Conservation (phyloP, 2,329 filamentous ascomycete species). For the Beauveria asiatica region DNA sequence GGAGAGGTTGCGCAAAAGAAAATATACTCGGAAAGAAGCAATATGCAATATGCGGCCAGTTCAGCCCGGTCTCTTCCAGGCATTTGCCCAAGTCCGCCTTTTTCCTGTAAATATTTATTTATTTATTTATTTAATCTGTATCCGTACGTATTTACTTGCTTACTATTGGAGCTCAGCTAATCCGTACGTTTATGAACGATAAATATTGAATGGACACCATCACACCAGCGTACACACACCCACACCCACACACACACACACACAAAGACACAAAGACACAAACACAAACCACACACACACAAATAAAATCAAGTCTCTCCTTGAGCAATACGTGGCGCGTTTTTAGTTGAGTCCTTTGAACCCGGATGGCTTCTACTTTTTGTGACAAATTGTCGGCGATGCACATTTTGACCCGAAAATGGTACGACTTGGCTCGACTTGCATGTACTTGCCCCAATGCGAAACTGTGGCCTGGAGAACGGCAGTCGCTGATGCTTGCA, state of each 20-base stretch:
- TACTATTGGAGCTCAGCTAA: no score
- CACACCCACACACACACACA: no score
- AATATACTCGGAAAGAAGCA: neutral
- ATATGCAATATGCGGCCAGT: neutral
- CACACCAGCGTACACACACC: neutral
- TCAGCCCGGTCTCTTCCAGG: neutral
- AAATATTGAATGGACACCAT: neutral
- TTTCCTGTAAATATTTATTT: no score
- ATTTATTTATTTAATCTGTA: no score
- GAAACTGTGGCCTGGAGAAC: neutral
- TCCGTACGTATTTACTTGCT: no score
- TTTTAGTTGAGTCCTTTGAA: neutral
- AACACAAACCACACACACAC: no score
- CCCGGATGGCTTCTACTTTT: constrained; percentile 3
- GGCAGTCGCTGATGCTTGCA: neutral
- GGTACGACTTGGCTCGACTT: neutral
- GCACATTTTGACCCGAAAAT: neutral
- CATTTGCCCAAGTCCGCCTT: no score
- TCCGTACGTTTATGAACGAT: neutral
- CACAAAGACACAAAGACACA: no score
- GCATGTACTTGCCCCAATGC: neutral
- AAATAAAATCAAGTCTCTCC: no score
- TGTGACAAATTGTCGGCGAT: neutral
- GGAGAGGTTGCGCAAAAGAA: neutral
- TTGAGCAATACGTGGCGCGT: neutral